Percentiles rank a stretch among this genome's conserved stretches.
phyloP scores from a whole-genome alignment of 1,284 basidiomycete genomes.

The Rhodotorula sp. region DNA sequence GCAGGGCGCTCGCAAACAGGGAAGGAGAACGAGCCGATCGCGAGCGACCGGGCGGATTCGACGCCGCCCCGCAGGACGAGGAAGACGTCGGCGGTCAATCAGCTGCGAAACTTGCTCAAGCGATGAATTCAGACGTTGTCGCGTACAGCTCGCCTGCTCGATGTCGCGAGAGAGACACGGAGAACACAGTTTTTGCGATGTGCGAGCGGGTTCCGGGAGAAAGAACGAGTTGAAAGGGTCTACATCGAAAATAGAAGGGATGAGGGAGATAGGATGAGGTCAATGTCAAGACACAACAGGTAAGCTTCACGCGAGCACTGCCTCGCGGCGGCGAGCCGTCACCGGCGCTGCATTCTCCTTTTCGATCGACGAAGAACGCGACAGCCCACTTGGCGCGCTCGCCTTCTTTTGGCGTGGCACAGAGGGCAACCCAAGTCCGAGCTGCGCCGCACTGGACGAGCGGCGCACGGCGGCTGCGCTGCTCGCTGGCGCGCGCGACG shows the following conservation, averaged over 20 bases:
- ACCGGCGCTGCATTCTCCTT: slow-evolving; percentile 20
- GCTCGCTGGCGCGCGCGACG: neutral
- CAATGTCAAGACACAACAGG: too few relatives aligned
- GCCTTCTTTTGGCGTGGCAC: neutral
- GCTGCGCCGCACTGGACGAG: neutral
- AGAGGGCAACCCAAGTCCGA: neutral
- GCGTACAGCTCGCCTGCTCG: neutral
- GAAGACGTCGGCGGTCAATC: neutral
- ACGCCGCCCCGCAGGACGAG: neutral
- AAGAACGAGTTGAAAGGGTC: neutral
- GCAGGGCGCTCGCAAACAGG: neutral
- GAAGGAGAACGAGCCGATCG: neutral
- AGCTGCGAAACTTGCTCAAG: neutral
- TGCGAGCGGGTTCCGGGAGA: neutral
- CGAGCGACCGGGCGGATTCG: neutral
- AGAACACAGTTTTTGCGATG: neutral
- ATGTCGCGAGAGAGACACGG: neutral
- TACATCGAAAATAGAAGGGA: too few relatives aligned
- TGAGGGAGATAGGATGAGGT: neutral
- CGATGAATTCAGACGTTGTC: neutral
- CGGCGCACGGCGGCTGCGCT: neutral
- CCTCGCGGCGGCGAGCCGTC: neutral
- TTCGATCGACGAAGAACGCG: neutral
- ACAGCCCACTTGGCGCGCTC: neutral
- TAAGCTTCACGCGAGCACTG: neutral